phyloP scores from a whole-genome alignment of 805 yeast species.

The Saccharomyces cerevisiae region DNA sequence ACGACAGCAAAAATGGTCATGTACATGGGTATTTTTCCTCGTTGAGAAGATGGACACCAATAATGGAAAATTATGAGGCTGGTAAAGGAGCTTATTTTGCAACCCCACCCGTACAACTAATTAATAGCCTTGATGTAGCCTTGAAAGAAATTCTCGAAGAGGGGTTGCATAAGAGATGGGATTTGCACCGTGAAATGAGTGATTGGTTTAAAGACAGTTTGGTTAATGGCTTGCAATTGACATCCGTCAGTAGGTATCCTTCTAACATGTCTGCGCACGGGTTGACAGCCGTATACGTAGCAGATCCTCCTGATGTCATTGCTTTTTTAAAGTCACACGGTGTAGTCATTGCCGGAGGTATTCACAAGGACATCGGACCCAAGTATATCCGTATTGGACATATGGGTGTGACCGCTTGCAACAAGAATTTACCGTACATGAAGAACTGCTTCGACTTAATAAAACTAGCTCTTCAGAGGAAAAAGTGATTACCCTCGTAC shows the following conservation, averaged over 20 bases:
- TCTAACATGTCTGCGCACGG: slow-evolving; percentile 74
- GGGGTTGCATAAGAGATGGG: slow-evolving; percentile 52
- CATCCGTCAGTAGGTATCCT: slow-evolving; percentile 47
- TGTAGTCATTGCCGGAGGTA: slow-evolving; percentile 80
- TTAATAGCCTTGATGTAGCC: slow-evolving; percentile 73
- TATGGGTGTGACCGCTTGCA: slow-evolving; percentile 78
- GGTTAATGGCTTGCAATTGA: slow-evolving; percentile 50
- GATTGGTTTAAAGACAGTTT: slow-evolving; percentile 54
- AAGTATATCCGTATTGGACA: slow-evolving; percentile 92
- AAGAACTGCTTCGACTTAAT: background rate
- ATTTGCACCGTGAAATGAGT: slow-evolving; percentile 54
- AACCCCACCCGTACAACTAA: slow-evolving; percentile 89
- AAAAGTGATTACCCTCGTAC: background rate
- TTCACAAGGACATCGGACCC: slow-evolving; percentile 68
- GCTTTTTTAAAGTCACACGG: slow-evolving; percentile 50
- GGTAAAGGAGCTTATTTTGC: slow-evolving; percentile 77
- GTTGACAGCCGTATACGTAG: slow-evolving; percentile 68
- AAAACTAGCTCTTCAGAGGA: background rate
- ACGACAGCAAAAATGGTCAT: slow-evolving; percentile 30
- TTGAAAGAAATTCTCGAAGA: slow-evolving; percentile 59
- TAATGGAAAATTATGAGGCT: slow-evolving; percentile 77
- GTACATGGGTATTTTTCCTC: slow-evolving; percentile 44
- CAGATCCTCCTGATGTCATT: slow-evolving; percentile 61
- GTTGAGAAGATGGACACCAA: slow-evolving; percentile 78
- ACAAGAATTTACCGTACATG: slow-evolving; percentile 32